Base-by-base conservation (phyloP, 169 alveolate species). In the Plasmodium ovale region DNA sequence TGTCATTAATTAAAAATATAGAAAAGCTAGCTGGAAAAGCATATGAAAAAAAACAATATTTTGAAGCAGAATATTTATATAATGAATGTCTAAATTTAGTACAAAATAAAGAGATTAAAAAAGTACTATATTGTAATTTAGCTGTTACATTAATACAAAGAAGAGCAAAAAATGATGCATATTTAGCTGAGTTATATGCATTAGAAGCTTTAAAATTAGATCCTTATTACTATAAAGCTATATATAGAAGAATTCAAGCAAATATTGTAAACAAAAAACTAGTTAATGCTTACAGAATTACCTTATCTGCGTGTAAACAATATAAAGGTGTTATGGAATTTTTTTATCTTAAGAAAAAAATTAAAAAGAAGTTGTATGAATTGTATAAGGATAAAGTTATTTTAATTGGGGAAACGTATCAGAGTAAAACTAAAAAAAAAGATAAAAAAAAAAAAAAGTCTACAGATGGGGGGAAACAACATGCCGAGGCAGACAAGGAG, bases 241-340 rank as follows among this genome's bases (percentile, higher is more conserved):
- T 69, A 44, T 69, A 69, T 51, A 69, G 84, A 69, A 69, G 84
- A 69, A 69, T 69, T 47, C 84, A 69, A 35, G 84, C 84, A 0
- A 69, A 69, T 51, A 44, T 69, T 51, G 44, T 69, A 23, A 69
- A 69, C 31, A 69, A 69, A 3, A 69, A 51, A 69, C 49, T 69
- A 35, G 23, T 69, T 6, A 69, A 29, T 51, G 84, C 84, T 3
- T 69, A 69, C 16, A 69, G 84, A 47, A 69, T 69, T 69, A 69
- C 84, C 10, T 53, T 69, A 23, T 44, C 67, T 3, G 84, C 84
- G 2, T 69, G 84, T 29, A 47, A 47, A 51, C 49, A 51, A 19
- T 69, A n/a, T 69, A 44, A 44, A 25, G 84, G 65, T 12, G 84
- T 69, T 47, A 1, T 47, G 0, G 84, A 69, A 69, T 69, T 69